A percentile compares a stretch with the other conserved stretches of the same genome.
Conservation (phyloP, 2,329 filamentous ascomycete genomes). For the Sarocladium oryzae region DNA sequence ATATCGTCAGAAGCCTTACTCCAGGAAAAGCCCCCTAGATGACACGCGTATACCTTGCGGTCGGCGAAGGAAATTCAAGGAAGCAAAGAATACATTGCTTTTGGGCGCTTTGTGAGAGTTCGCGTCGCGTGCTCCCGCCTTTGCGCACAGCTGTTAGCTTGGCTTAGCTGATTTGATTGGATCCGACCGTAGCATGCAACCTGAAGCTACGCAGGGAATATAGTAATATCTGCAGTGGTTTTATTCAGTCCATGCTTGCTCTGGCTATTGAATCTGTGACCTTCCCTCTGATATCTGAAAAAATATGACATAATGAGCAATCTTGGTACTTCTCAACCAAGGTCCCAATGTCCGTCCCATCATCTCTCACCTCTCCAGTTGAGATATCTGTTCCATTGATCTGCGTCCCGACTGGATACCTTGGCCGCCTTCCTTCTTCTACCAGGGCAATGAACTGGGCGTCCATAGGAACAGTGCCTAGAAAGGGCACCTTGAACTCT, state of each 20-base stretch:
- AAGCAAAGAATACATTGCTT: too few species aligned
- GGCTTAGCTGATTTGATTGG: too few species aligned
- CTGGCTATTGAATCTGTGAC: constrained; percentile 18
- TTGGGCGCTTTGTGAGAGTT: too few species aligned
- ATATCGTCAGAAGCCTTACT: neutral
- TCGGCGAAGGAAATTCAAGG: too few species aligned
- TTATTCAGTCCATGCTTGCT: neutral
- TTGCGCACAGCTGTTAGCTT: too few species aligned
- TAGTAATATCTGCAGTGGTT: too few species aligned
- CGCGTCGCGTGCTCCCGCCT: too few species aligned
- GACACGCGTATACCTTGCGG: too few species aligned
- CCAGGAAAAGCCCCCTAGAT: too few species aligned
- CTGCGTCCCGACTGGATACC: constrained; percentile 62
- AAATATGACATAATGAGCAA: constrained; percentile 65
- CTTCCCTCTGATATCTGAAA: constrained; percentile 54
- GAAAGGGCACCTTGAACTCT: constrained; percentile 76
- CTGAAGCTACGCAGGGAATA: too few species aligned
- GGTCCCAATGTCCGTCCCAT: constrained; percentile 21
- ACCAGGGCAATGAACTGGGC: constrained; percentile 84
- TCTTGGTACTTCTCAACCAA: constrained; percentile 66
- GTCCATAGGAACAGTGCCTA: constrained; percentile 87
- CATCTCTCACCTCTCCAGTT: constrained; percentile 18
- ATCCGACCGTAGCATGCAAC: too few species aligned
- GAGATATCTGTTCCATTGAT: constrained; percentile 52
- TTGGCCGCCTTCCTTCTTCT: constrained; percentile 61